Evolutionary conservation across 805 yeast genomes (phyloP).

Genomic region (Yamadazyma phyllophila): DNA sequence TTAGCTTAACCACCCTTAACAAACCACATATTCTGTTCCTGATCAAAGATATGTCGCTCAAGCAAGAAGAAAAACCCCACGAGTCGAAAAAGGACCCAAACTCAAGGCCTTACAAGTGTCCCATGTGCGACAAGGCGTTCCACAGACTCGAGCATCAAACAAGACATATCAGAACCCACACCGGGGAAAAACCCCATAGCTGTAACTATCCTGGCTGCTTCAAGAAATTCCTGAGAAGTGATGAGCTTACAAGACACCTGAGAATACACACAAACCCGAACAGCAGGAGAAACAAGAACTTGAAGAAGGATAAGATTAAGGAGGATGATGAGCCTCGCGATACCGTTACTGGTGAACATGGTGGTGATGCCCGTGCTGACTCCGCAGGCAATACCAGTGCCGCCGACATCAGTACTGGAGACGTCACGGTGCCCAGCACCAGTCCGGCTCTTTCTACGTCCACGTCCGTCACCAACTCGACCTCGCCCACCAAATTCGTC

Average conservation of each 20-base stretch:
- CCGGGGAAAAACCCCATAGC: constrained; percentile 80
- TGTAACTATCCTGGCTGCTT: constrained; percentile 70
- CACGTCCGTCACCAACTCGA: too few relatives aligned
- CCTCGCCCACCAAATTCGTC: too few relatives aligned
- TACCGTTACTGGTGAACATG: background rate
- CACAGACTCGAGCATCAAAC: constrained; percentile 77
- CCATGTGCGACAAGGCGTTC: constrained; percentile 71
- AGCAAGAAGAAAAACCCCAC: constrained; percentile 4
- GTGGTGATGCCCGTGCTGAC: background rate
- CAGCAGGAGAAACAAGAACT: constrained; percentile 56
- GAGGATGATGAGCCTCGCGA: background rate
- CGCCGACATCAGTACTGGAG: too few relatives aligned
- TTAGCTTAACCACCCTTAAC: background rate
- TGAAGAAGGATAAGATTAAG: constrained; percentile 14
- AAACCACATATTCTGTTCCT: background rate
- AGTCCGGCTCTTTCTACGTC: too few relatives aligned
- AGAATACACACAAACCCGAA: constrained; percentile 73
- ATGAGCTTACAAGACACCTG: constrained; percentile 71
- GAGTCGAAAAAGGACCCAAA: constrained; percentile 22
- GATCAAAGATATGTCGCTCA: constrained; percentile 1
- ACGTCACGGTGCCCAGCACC: too few relatives aligned
- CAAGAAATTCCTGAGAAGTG: constrained; percentile 66
- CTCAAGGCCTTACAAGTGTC: constrained; percentile 65
- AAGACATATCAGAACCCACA: constrained; percentile 75
- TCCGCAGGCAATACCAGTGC: background rate